phyloP scores from a whole-genome alignment of 371 early-diverging fungal species.

The Zychaea mexicana region DNA sequence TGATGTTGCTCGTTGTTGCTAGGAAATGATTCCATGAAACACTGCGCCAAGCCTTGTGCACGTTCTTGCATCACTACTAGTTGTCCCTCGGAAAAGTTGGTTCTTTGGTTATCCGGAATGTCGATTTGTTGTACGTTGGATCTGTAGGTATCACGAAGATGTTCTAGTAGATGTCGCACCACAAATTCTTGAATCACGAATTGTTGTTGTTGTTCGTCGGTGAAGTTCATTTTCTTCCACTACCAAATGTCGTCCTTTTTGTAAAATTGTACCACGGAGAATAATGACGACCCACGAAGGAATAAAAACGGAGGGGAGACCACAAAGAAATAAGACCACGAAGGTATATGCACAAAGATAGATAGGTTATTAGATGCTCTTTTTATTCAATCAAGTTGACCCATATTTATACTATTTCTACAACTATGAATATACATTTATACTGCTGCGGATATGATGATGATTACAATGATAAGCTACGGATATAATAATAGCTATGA shows the following conservation, averaged over 20 bases:
- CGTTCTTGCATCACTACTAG: too few species aligned
- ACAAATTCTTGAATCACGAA: neutral
- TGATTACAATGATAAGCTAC: too few species aligned
- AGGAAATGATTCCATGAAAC: too few species aligned
- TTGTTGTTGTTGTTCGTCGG: neutral
- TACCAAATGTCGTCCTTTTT: neutral
- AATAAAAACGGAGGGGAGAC: neutral
- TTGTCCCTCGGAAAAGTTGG: neutral
- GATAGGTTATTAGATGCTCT: too few species aligned
- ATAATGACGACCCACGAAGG: neutral
- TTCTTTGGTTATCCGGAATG: neutral
- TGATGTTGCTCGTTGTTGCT: neutral
- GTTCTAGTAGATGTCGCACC: neutral
- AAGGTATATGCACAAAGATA: neutral
- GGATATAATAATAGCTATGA: too few species aligned
- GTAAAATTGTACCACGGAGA: neutral
- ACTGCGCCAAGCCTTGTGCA: too few species aligned
- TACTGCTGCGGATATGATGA: too few species aligned
- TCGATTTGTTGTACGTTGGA: neutral
- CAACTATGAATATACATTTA: too few species aligned
- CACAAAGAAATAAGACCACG: neutral
- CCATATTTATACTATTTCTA: too few species aligned
- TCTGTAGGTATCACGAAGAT: neutral
- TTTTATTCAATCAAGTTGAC: too few species aligned
- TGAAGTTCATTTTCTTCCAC: neutral